A percentile compares a stretch with the other conserved stretches of the same genome.
phyloP scores from a whole-genome alignment of 257 asterid genomes.

The Nicotiana sylvestris region DNA sequence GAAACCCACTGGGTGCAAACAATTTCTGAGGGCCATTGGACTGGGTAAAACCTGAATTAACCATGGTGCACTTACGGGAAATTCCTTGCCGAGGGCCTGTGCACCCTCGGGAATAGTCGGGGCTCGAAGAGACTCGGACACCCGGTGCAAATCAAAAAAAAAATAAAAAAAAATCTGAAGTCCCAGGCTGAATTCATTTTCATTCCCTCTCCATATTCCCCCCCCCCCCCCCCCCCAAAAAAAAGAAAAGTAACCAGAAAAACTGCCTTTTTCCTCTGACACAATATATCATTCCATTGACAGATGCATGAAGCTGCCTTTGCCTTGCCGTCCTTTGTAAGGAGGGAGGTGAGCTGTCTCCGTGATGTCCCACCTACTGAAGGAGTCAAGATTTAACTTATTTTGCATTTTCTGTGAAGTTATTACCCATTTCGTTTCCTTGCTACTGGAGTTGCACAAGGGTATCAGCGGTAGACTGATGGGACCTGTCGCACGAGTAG shows the following conservation, averaged over 20 bases:
- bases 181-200: background rate
- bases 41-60: too few relatives aligned
- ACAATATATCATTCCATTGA: background rate
- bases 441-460: background rate
- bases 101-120: too few relatives aligned
- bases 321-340: conserved; percentile 77
- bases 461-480: background rate
- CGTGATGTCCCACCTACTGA: conserved; percentile 15
- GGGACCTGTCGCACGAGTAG: background rate
- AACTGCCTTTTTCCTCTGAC: background rate
- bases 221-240: background rate
- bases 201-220: background rate
- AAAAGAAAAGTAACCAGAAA: background rate
- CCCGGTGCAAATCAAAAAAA: too few relatives aligned
- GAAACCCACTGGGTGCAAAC: too few relatives aligned
- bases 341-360: conserved; percentile 77
- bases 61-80: too few relatives aligned
- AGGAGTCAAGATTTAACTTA: background rate
- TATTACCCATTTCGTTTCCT: conserved; percentile 8
- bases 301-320: conserved; percentile 95
- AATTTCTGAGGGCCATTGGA: too few relatives aligned
- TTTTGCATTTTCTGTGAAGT: background rate
- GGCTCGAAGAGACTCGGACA: too few relatives aligned
- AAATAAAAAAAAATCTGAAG: too few relatives aligned
- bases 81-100: too few relatives aligned